Evolutionary conservation across 108 stramenopile genomes (phyloP).

Genomic region (Aurantiochytrium sp.): DNA sequence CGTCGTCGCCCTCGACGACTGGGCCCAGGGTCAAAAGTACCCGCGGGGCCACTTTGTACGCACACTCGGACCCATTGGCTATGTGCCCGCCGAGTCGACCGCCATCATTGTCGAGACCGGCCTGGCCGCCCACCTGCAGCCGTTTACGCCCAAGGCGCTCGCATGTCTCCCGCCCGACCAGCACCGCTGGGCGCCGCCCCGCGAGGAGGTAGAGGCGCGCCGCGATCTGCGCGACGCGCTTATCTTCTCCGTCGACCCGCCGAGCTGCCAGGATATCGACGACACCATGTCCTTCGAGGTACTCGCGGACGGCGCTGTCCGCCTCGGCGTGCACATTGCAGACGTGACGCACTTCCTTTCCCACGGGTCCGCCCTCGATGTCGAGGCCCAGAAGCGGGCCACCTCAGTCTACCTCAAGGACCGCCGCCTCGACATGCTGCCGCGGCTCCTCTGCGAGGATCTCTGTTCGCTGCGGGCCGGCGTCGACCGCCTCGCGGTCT

Average conservation of each 20-base stretch:
- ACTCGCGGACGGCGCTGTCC: constrained; percentile 83
- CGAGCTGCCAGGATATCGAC: constrained; percentile 98
- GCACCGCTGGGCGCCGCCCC: neutral
- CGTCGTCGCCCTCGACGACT: constrained; percentile 77
- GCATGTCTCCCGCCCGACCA: neutral
- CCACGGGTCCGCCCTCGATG: constrained; percentile 82
- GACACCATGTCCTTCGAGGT: constrained; percentile 74
- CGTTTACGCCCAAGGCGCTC: neutral
- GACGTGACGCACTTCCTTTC: constrained; percentile 97
- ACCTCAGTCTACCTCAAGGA: constrained; percentile 97
- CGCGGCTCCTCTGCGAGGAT: constrained; percentile 82
- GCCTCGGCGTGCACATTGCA: constrained; percentile 96
- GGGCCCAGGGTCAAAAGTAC: constrained; percentile 77
- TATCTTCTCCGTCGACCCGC: constrained; percentile 93
- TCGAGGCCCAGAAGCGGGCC: constrained; percentile 86
- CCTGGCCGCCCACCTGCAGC: neutral
- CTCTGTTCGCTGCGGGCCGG: constrained; percentile 86
- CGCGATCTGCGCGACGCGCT: constrained; percentile 78
- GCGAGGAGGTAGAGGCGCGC: constrained; percentile 65
- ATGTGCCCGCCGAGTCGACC: constrained; percentile 81
- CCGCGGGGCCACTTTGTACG: constrained; percentile 86
- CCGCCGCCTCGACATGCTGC: constrained; percentile 94
- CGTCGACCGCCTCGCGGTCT: constrained; percentile 76
- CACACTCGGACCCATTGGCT: constrained; percentile 75
- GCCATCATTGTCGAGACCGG: constrained; percentile 20